These are phyloP conservation scores for Moricandia arvensis DNA, from an alignment of 345 rosid species.

Conservation along the genomic window DNA sequence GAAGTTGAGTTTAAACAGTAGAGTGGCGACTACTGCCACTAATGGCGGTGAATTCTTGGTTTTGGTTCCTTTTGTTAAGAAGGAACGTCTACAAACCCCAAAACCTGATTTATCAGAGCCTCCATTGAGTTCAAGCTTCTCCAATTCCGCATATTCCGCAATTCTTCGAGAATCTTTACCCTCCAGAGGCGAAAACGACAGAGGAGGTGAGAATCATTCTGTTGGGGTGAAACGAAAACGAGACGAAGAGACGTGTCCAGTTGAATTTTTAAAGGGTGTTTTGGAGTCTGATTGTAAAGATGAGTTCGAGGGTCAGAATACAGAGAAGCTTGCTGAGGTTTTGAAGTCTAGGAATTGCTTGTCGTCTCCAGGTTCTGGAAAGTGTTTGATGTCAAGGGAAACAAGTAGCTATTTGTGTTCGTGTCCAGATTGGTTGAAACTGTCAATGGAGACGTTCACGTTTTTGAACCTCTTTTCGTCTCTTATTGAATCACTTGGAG, in stretches of 20 bases:
- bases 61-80: slow-evolving; percentile 66
- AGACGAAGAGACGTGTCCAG: slow-evolving; percentile 38
- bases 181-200: neutral
- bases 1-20: slow-evolving; percentile 50
- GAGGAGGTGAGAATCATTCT: slow-evolving; percentile 17
- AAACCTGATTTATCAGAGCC: slow-evolving; percentile 40
- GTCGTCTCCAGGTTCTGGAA: slow-evolving; percentile 47
- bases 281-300: slow-evolving; percentile 45
- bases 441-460: slow-evolving; percentile 60
- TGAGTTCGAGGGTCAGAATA: slow-evolving; percentile 49
- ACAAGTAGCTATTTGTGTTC: slow-evolving; percentile 42
- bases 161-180: slow-evolving; percentile 54
- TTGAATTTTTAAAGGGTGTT: slow-evolving; percentile 48
- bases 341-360: slow-evolving; percentile 63
- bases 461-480: slow-evolving; percentile 60
- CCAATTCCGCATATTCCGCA: slow-evolving; percentile 59
- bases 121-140: slow-evolving; percentile 38
- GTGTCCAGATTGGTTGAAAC: slow-evolving; percentile 81
- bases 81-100: slow-evolving; percentile 40
- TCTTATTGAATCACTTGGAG: slow-evolving; percentile 43
- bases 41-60: slow-evolving; percentile 61
- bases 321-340: slow-evolving; percentile 60
- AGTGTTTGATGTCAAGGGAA: slow-evolving; percentile 49
- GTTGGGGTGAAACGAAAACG: slow-evolving; percentile 48
- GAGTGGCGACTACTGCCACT: slow-evolving; percentile 35